Conservation (phyloP, 148 eudicot genomes). For the Limonium bicolor region DNA sequence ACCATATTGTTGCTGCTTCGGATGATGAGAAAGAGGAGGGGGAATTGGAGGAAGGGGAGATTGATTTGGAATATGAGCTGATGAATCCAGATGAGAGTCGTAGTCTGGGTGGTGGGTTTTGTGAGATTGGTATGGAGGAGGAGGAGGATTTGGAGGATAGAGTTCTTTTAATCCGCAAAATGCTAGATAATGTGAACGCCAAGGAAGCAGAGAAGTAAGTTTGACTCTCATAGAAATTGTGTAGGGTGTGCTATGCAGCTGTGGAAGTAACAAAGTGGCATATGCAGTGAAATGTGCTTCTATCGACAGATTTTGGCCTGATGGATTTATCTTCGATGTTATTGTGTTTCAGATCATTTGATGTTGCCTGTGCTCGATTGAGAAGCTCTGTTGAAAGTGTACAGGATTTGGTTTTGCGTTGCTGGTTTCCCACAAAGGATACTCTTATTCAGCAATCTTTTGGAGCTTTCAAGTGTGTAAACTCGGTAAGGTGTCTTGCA, state of each 20-base stretch:
- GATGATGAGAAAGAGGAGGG: constrained; percentile 63
- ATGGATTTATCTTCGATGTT: background rate
- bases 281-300: too few species aligned
- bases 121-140: constrained; percentile 14
- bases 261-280: too few species aligned
- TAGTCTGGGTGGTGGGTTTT: constrained; percentile 4
- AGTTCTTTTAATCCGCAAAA: constrained; percentile 38
- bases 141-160: constrained; percentile 29
- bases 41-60: constrained; percentile 84
- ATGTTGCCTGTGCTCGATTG: constrained; percentile 36
- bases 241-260: background rate
- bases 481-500: constrained; percentile 44
- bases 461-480: constrained; percentile 34
- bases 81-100: constrained; percentile 4
- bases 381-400: constrained; percentile 32
- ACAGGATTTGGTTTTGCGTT: constrained; percentile 29
- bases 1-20: constrained; percentile 17
- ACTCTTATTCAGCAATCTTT: constrained; percentile 38
- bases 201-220: constrained; percentile 53
- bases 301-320: background rate
- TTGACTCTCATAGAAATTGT: background rate
- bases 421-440: constrained; percentile 34
- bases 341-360: constrained; percentile 37
- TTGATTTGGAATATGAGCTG: constrained; percentile 49
- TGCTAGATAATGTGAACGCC: constrained; percentile 32